Evolutionary conservation across 306 rosid genomes (phyloP).

Genomic region (Cicer bijugum): DNA sequence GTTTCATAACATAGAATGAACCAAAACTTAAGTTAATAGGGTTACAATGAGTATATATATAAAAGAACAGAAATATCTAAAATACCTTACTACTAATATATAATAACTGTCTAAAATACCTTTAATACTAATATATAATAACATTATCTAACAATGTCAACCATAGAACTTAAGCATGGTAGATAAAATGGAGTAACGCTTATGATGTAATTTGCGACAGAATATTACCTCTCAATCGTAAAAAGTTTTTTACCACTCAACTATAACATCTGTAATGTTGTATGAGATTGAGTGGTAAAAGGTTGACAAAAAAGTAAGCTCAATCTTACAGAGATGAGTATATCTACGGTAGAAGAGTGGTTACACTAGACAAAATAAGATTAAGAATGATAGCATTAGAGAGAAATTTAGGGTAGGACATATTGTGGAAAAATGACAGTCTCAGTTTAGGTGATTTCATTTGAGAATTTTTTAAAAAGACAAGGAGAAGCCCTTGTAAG

Average conservation of each 20-base stretch:
- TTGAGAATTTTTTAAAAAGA: not conserved
- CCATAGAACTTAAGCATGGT: not conserved
- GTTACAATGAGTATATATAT: too few relatives aligned
- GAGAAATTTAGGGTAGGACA: not conserved
- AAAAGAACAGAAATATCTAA: too few relatives aligned
- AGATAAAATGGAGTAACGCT: constrained; percentile 9
- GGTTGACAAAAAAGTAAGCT: not conserved
- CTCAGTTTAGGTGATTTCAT: not conserved
- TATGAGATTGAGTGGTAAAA: not conserved
- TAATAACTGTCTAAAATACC: too few relatives aligned
- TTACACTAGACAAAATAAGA: not conserved
- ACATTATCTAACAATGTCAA: too few relatives aligned
- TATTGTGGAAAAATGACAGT: not conserved
- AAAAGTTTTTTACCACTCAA: not conserved
- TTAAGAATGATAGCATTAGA: not conserved
- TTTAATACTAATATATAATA: too few relatives aligned
- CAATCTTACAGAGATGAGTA: not conserved
- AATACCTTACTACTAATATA: too few relatives aligned
- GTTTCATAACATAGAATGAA: too few relatives aligned
- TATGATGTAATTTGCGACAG: not conserved
- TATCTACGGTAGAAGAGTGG: not conserved
- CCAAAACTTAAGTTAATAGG: too few relatives aligned
- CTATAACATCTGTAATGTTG: constrained; percentile 2
- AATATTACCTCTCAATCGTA: not conserved
- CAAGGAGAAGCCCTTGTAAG: not conserved